Base-by-base conservation (phyloP, 129 eudicot species). In the sunflower (Helianthus annuus) region DNA sequence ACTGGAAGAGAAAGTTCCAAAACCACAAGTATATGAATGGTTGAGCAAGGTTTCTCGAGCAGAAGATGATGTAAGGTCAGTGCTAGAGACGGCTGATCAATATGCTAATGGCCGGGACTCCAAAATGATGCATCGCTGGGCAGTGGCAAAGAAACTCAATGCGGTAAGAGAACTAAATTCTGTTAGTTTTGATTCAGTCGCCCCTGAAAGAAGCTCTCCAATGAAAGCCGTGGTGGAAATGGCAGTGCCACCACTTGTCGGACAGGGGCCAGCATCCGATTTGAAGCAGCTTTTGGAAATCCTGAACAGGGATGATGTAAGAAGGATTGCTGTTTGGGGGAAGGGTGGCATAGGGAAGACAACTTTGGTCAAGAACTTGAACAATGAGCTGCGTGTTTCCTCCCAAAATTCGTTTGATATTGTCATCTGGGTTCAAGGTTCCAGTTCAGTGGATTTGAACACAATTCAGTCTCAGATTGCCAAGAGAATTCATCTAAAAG, bases 321-420 rank as follows among this genome's bases (percentile, higher is more conserved):
- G 13, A 16, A 64, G 70, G 70, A 70, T 70, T 48, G 81, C 66
- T 3, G 66, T 81, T 0, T 75, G 69, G 74, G 84, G 84, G n/a
- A 76, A 63, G 73, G 84, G 81, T 69, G 84, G 84, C 7, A 55
- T 76, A 64, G 84, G 84, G 61, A 81, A 81, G 52, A 76, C 84
- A 6, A 45, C 74, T 10, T 53, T 70, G 34, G 74, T 75, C 73
- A 76, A 69, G 56, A 69, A 75, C 34, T 76, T 80, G 77, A 69
- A 13, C 73, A 80, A 80, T 27, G 73, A 51, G 58, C 48, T 80
- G 0, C 34, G 13, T 4, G 19, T 15, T 44, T 69, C 64, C 7
- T 64, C 42, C 52, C 27, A 36, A 6, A 16, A 48, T 36, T 34
- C 19, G 38, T 75, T 80, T 64, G 77, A 48, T 54, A 34, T 75